phyloP scores from a whole-genome alignment of 495 filamentous ascomycete genomes.

The Pseudevernia furfuracea region DNA sequence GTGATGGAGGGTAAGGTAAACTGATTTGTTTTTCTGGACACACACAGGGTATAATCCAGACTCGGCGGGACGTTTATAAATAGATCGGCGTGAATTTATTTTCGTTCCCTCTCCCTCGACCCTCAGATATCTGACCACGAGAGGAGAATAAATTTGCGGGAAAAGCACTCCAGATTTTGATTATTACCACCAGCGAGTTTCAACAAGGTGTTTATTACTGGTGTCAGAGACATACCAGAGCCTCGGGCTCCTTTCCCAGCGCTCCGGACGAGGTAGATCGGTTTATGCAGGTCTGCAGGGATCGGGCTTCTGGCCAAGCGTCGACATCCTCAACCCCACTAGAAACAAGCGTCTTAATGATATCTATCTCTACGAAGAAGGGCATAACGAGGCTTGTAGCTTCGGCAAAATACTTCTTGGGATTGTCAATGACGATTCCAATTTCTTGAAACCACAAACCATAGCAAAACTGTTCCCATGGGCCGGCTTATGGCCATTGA shows the following conservation, averaged over 20 bases:
- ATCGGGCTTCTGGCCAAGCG: constrained; percentile 1
- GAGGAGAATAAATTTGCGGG: neutral
- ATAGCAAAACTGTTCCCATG: neutral
- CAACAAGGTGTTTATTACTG: neutral
- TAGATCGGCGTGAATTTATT: constrained; percentile 8
- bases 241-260: constrained; percentile 1
- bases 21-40: constrained; percentile 3
- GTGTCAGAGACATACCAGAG: neutral
- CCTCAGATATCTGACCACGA: neutral
- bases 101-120: neutral
- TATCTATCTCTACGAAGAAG: neutral
- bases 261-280: neutral
- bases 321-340: neutral
- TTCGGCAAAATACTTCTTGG: neutral
- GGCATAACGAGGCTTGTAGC: neutral
- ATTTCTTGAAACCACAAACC: neutral
- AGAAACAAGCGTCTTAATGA: neutral
- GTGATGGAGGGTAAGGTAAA: neutral
- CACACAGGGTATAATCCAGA: constrained; percentile 8
- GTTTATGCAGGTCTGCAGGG: constrained; percentile 5
- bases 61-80: constrained; percentile 17
- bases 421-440: neutral
- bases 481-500: neutral
- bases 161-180: neutral
- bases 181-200: neutral